phyloP scores from a whole-genome alignment of 805 yeast genomes.

The Ogataea naganishii region DNA sequence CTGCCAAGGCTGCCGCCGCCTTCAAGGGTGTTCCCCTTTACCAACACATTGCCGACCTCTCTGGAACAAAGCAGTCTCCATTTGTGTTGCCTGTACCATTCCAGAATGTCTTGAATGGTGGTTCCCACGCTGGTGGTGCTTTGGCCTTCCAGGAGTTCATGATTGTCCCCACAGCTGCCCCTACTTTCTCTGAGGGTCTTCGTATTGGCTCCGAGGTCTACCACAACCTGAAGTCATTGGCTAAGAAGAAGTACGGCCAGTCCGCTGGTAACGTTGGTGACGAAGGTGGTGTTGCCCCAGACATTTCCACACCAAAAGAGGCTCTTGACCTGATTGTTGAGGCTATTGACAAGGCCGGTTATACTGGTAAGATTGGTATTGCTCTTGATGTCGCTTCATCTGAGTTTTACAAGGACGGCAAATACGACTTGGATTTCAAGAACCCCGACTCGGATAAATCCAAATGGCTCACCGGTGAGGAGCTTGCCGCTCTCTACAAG shows the following conservation, averaged over 20 bases:
- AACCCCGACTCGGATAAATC: slow-evolving; percentile 87
- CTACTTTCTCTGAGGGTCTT: slow-evolving; percentile 87
- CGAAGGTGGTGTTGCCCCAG: slow-evolving; percentile 99
- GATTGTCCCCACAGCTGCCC: slow-evolving; percentile 94
- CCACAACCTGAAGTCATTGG: slow-evolving; percentile 88
- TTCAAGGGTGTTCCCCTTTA: slow-evolving; percentile 90
- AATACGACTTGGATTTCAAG: slow-evolving; percentile 98
- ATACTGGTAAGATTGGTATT: slow-evolving; percentile 85
- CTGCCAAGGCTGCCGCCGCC: slow-evolving; percentile 97
- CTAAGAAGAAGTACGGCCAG: slow-evolving; percentile 94
- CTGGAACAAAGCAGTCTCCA: slow-evolving; percentile 72
- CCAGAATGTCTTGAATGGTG: slow-evolving; percentile 99
- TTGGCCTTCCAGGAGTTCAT: slow-evolving; percentile 99
- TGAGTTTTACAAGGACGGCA: slow-evolving; percentile 95
- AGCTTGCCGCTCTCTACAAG: slow-evolving; percentile 80
- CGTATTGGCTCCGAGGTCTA: slow-evolving; percentile 97
- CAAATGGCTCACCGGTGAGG: slow-evolving; percentile 84
- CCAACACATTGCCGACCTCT: slow-evolving; percentile 77
- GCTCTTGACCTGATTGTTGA: slow-evolving; percentile 89
- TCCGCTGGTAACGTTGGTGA: slow-evolving; percentile 99
- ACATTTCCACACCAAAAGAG: slow-evolving; percentile 89
- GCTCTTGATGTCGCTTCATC: slow-evolving; percentile 97
- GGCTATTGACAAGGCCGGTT: slow-evolving; percentile 91
- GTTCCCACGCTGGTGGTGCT: slow-evolving; percentile 99
- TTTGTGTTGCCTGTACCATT: slow-evolving; percentile 97